Conservation (phyloP, 2,329 filamentous ascomycete species). For the Leptographium flavum region DNA sequence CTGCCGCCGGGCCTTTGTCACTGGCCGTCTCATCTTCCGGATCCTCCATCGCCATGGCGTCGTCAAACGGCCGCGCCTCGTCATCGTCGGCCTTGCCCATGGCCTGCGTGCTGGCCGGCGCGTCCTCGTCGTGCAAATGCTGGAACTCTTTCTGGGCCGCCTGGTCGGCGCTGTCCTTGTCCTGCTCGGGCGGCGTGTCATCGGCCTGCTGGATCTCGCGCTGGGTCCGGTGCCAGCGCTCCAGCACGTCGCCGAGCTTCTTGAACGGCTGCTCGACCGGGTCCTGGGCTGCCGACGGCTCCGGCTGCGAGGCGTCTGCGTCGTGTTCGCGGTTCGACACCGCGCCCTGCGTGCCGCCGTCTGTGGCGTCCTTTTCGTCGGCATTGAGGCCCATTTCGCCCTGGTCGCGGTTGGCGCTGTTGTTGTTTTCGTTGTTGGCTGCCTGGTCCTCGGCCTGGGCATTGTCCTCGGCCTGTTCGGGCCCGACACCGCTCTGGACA, state of each 20-base stretch:
- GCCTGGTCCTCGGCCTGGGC: slow-evolving; percentile 11
- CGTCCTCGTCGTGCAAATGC: slow-evolving; percentile 75
- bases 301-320: slow-evolving; percentile 22
- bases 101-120: slow-evolving; percentile 75
- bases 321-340: slow-evolving; percentile 31
- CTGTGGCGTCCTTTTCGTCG: slow-evolving; percentile 40
- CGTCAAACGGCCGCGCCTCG: slow-evolving; percentile 60
- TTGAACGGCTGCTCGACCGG: slow-evolving; percentile 61
- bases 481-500: slow-evolving; percentile 48
- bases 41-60: slow-evolving; percentile 74
- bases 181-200: slow-evolving; percentile 28
- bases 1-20: slow-evolving; percentile 54
- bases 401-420: slow-evolving; percentile 47
- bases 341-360: slow-evolving; percentile 46
- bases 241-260: slow-evolving; percentile 83
- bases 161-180: slow-evolving; percentile 38
- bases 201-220: slow-evolving; percentile 56
- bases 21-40: slow-evolving; percentile 64
- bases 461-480: slow-evolving; percentile 49
- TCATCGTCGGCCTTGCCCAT: slow-evolving; percentile 81
- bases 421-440: slow-evolving; percentile 28
- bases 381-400: slow-evolving; percentile 53
- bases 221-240: slow-evolving; percentile 84
- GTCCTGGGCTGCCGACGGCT: slow-evolving; percentile 22
- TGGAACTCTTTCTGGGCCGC: slow-evolving; percentile 78